phyloP scores from a whole-genome alignment of 352 stramenopile genomes.

The Phytophthora pisi region DNA sequence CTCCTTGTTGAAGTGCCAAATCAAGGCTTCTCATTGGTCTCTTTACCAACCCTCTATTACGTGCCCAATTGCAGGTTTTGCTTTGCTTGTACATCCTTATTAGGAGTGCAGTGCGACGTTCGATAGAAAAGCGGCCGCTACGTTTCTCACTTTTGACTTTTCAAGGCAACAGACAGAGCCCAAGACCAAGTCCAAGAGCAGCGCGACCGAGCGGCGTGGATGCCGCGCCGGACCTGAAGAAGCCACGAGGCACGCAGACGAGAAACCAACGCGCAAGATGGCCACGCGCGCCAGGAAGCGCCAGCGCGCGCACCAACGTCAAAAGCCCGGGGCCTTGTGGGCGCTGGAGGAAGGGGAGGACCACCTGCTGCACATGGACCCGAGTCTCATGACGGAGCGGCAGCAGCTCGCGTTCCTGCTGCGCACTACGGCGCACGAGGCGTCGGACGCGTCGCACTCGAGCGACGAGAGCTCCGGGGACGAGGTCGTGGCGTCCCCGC shows the following conservation, averaged over 20 bases:
- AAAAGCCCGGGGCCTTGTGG: slow-evolving; percentile 5
- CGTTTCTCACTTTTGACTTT: slow-evolving; percentile 28
- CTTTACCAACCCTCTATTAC: neutral
- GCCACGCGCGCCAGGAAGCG: slow-evolving; percentile 24
- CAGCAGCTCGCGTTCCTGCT: slow-evolving; percentile 82
- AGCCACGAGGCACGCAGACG: slow-evolving; percentile 11
- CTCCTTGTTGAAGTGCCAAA: slow-evolving; percentile 44
- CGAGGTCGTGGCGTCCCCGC: slow-evolving; percentile 11
- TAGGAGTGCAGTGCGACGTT: neutral
- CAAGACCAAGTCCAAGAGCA: neutral
- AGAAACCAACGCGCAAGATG: slow-evolving; percentile 19
- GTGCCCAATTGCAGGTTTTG: no score
- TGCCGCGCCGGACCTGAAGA: slow-evolving; percentile 11
- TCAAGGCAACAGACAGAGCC: slow-evolving; percentile 6
- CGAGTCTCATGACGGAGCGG: slow-evolving; percentile 80
- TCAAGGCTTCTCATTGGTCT: slow-evolving; percentile 21
- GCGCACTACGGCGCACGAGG: slow-evolving; percentile 67
- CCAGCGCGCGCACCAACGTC: slow-evolving; percentile 23
- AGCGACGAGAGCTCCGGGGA: slow-evolving; percentile 42
- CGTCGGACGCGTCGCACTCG: slow-evolving; percentile 32
- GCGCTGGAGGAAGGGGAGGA: slow-evolving; percentile 28
- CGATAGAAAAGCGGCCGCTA: slow-evolving; percentile 12
- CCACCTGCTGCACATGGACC: slow-evolving; percentile 44
- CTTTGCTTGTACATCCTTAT: neutral
- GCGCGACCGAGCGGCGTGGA: slow-evolving; percentile 5